Conservation (phyloP, 2,329 filamentous ascomycete species). For the Botrytis fabae region DNA sequence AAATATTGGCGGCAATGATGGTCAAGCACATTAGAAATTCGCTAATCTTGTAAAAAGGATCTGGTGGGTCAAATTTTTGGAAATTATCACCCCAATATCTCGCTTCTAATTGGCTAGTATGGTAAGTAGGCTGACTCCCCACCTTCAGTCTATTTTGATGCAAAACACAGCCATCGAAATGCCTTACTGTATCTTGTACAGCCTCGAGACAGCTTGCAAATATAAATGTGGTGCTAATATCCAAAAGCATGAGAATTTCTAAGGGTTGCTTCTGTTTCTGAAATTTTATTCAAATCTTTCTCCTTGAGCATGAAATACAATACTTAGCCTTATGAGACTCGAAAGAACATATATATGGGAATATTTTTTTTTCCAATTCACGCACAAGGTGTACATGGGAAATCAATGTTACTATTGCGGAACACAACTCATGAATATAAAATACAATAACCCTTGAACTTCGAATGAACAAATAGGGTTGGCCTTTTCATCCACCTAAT, state of each 20-base stretch:
- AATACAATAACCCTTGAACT: neutral
- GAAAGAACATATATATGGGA: neutral
- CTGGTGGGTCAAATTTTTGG: neutral
- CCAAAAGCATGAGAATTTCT: neutral
- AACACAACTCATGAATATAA: neutral
- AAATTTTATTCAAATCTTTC: neutral
- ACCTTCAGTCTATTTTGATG: neutral
- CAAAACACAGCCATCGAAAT: neutral
- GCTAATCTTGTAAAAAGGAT: neutral
- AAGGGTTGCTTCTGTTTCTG: neutral
- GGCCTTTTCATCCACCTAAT: neutral
- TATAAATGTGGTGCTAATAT: neutral
- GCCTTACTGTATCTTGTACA: neutral
- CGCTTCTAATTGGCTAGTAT: neutral
- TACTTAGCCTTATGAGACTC: neutral
- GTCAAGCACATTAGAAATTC: neutral
- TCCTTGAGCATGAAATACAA: neutral
- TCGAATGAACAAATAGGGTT: neutral
- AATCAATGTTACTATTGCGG: neutral
- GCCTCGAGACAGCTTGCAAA: neutral
- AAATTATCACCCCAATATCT: neutral
- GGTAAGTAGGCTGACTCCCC: neutral
- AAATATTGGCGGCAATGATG: neutral
- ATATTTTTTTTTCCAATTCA: neutral
- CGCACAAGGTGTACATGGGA: neutral